Conservation (phyloP, 1,284 basidiomycete genomes). For the Trametes polyzona region DNA sequence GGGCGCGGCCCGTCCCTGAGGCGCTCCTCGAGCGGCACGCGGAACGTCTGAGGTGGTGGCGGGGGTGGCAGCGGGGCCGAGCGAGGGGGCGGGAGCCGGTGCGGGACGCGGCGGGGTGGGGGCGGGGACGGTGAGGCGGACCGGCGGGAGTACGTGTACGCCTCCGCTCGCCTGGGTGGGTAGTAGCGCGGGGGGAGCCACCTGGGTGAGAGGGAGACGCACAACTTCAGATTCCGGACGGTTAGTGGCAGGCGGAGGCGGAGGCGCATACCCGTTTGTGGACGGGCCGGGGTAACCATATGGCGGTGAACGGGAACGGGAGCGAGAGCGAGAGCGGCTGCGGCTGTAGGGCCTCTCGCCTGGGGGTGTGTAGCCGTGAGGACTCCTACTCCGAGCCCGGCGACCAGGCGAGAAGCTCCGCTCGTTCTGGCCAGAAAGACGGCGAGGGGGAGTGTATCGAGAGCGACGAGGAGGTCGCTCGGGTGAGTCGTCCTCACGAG, state of each 20-base stretch:
- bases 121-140: background rate
- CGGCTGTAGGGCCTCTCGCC: background rate
- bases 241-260: background rate
- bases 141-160: background rate
- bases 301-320: background rate
- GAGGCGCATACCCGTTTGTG: slow-evolving; percentile 17
- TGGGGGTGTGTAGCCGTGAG: background rate
- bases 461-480: slow-evolving; percentile 1
- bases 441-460: background rate
- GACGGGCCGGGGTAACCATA: background rate
- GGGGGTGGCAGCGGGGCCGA: background rate
- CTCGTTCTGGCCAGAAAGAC: background rate
- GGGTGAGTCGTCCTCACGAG: slow-evolving; percentile 1
- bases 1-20: slow-evolving; percentile 7
- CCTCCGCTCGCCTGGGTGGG: background rate
- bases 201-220: slow-evolving; percentile 16
- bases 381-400: background rate
- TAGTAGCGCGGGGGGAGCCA: slow-evolving; percentile 6
- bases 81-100: too few species aligned
- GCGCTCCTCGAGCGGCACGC: slow-evolving; percentile 11
- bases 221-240: slow-evolving; percentile 13
- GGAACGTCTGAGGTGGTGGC: background rate
- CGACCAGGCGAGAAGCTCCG: background rate
- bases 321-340: background rate
- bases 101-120: background rate